These are phyloP conservation scores for Debaryomyces maramus DNA, from an alignment of 805 yeast genomes.

Conservation along the genomic window DNA sequence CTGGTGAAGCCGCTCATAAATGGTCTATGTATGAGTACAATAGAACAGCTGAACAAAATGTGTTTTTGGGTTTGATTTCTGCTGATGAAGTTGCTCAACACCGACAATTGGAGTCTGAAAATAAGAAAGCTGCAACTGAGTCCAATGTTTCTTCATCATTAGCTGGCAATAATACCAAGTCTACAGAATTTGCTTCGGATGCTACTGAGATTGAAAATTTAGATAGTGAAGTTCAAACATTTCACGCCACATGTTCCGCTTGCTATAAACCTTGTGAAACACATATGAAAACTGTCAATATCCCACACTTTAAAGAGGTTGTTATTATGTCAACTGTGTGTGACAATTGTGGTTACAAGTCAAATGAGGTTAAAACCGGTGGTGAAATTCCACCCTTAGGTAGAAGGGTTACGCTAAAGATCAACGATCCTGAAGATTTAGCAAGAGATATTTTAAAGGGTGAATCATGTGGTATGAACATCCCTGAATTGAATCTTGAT, in stretches of 20 bases:
- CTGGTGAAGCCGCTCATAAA: slow-evolving; percentile 85
- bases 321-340: slow-evolving; percentile 94
- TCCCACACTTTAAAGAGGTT: slow-evolving; percentile 98
- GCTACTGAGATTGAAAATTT: slow-evolving; percentile 81
- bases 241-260: slow-evolving; percentile 88
- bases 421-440: slow-evolving; percentile 89
- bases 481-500: slow-evolving; percentile 89
- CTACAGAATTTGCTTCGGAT: slow-evolving; percentile 65
- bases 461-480: slow-evolving; percentile 82
- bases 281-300: slow-evolving; percentile 93
- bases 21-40: slow-evolving; percentile 84
- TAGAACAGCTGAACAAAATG: slow-evolving; percentile 87
- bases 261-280: slow-evolving; percentile 84
- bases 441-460: slow-evolving; percentile 92
- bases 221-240: slow-evolving; percentile 88
- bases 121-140: slow-evolving; percentile 41
- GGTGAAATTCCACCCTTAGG: slow-evolving; percentile 93
- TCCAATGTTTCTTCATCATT: slow-evolving; percentile 26
- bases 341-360: slow-evolving; percentile 89
- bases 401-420: slow-evolving; percentile 63
- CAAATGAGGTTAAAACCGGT: slow-evolving; percentile 98
- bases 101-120: slow-evolving; percentile 49
- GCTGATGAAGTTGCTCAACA: slow-evolving; percentile 58
- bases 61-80: slow-evolving; percentile 75
- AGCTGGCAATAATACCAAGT: slow-evolving; percentile 32